Evolutionary conservation across 805 yeast species (phyloP).

Genomic region (Candida boleticola): DNA sequence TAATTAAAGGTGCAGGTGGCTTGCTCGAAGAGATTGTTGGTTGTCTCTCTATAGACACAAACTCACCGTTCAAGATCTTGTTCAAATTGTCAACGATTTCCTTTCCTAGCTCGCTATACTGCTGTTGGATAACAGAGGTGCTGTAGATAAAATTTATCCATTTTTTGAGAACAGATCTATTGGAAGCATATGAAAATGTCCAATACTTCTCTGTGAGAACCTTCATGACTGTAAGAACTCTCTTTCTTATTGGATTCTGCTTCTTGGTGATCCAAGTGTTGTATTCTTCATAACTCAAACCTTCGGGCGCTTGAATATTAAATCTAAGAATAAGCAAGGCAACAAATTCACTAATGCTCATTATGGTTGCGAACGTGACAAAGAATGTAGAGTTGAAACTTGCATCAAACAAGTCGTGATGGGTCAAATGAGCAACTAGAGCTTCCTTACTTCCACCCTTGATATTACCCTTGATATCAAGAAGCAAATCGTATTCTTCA

Average conservation of each 20-base stretch:
- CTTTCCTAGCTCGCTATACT: conserved; percentile 27
- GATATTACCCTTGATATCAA: conserved; percentile 67
- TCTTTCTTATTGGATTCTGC: conserved; percentile 60
- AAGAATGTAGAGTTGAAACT: conserved; percentile 68
- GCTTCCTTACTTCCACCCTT: conserved; percentile 85
- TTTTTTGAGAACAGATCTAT: conserved; percentile 35
- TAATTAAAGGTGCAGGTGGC: conserved; percentile 42
- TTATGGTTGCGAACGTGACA: conserved; percentile 72
- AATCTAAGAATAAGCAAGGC: conserved; percentile 61
- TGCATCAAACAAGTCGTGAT: conserved; percentile 62
- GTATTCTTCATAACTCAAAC: conserved; percentile 78
- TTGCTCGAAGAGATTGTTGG: conserved; percentile 27
- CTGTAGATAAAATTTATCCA: conserved; percentile 32
- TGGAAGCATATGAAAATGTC: conserved; percentile 56
- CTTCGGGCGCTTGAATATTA: conserved; percentile 79
- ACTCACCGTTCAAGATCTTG: conserved; percentile 29
- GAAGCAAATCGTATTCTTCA: conserved; percentile 52
- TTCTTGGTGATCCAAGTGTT: conserved; percentile 72
- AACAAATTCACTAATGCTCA: conserved; percentile 62
- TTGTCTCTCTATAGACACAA: conserved; percentile 22
- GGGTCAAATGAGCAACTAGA: conserved; percentile 74
- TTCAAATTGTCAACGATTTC: conserved; percentile 22
- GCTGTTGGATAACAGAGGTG: conserved; percentile 16
- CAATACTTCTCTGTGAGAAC: conserved; percentile 68
- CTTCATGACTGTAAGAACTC: conserved; percentile 67